Base-by-base conservation (phyloP, 1,139 yeast species). In the Lodderomyces oxycetoniae region DNA sequence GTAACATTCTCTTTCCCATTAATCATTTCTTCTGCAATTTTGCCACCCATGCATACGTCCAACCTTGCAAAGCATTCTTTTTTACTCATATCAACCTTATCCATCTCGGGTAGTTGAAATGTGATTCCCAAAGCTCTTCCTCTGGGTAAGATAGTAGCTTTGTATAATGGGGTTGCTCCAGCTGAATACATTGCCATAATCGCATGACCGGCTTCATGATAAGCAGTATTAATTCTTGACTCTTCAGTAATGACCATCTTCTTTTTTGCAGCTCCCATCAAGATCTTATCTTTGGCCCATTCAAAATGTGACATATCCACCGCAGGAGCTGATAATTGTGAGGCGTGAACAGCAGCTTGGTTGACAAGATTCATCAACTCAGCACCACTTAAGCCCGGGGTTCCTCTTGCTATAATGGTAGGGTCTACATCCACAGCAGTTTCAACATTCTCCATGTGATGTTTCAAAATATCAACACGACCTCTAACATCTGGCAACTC, bases 1-100 rank as follows among this genome's bases (percentile, higher is more conserved):
- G 98, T 91, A 12, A 93, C 95, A 53, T 89, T 86, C 38, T 87
- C 96, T 31, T 79, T 73, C 3, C 98, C 98, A 53, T 86, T 86
- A 31, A 85, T 72, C 70, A 87, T 68, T 57, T 89, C 96, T 64
- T 91, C 99, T 21, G 98, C 98, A 41, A 89, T 80, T 58, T 89
- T 89, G 42, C 99, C 99, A 41, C 98, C 99, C 98, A 91, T 91
- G 57, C 96, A 88, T 34, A 91, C 98, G 57, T 91, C 98, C 46
- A 91, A 64, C 45, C 95, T 70, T 0, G 98, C 96, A 45, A 83
- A 70, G 55, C 96, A 85, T 62, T 91, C 98, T 44, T 73, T 77
- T 56, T 77, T 84, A 29, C 96, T 86, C 62, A 86, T 83, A 52
- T 91, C 97, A 40, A 85, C 91, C 65, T 93, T 89, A 61, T 91